phyloP scores from a whole-genome alignment of 2,329 filamentous ascomycete genomes.

The Aureobasidium uvarum region DNA sequence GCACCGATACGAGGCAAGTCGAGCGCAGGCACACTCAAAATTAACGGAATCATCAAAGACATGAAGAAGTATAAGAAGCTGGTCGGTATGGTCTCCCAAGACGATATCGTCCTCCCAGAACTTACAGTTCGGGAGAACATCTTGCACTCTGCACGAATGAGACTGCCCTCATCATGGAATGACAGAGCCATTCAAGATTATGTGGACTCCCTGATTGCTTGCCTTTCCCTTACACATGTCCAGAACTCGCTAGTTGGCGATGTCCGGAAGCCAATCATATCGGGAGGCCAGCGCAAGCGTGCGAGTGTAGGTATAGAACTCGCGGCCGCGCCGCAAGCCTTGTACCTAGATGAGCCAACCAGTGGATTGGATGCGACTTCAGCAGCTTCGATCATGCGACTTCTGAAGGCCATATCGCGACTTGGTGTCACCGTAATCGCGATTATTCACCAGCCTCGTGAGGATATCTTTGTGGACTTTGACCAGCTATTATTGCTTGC shows the following conservation, averaged over 20 bases:
- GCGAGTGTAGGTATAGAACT: constrained; percentile 61
- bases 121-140: constrained; percentile 63
- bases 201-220: constrained; percentile 58
- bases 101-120: constrained; percentile 60
- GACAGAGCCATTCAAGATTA: constrained; percentile 52
- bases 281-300: constrained; percentile 57
- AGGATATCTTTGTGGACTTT: constrained; percentile 59
- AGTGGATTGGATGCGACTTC: constrained; percentile 51
- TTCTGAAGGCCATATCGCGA: constrained; percentile 54
- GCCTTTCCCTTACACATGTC: constrained; percentile 54
- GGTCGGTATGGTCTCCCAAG: constrained; percentile 62
- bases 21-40: constrained; percentile 51
- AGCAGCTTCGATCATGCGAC: constrained; percentile 56
- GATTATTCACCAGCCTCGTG: constrained; percentile 60
- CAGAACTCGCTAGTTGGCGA: constrained; percentile 54
- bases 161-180: constrained; percentile 54
- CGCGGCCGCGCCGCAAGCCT: constrained; percentile 55
- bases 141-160: constrained; percentile 57
- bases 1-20: constrained; percentile 60
- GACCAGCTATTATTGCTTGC: constrained; percentile 58
- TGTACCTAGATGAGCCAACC: constrained; percentile 39
- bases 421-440: constrained; percentile 58
- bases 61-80: constrained; percentile 57
- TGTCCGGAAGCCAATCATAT: constrained; percentile 53
- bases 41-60: constrained; percentile 50